Evolutionary conservation across 129 eudicot genomes (phyloP).

Genomic region (Lactuca saligna): DNA sequence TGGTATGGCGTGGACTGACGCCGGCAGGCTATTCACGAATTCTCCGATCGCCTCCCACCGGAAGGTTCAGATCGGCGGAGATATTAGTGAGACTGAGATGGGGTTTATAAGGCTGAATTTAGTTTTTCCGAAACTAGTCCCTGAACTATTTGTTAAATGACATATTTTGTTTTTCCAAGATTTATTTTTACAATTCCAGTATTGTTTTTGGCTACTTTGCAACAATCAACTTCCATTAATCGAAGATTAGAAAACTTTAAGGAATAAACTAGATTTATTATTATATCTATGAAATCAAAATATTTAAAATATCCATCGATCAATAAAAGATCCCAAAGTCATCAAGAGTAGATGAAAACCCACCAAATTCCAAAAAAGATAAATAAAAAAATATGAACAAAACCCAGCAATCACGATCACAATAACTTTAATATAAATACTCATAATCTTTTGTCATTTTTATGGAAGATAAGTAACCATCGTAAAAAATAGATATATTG

Average conservation of each 20-base stretch:
- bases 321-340: background rate
- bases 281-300: background rate
- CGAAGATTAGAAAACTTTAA: background rate
- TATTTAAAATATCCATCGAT: background rate
- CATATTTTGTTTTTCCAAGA: background rate
- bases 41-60: background rate
- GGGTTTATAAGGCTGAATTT: background rate
- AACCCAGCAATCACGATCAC: constrained; percentile 9
- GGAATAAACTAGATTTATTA: background rate
- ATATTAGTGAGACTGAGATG: background rate
- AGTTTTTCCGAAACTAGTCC: constrained; percentile 1
- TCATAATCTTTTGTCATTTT: background rate
- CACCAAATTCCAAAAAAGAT: background rate
- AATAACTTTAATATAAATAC: background rate
- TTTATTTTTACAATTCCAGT: background rate
- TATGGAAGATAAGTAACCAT: background rate
- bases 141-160: background rate
- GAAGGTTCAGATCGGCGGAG: constrained; percentile 8
- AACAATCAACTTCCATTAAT: background rate
- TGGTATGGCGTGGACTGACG: constrained; percentile 22
- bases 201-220: background rate
- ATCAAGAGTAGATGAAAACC: background rate
- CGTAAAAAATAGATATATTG: background rate
- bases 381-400: constrained; percentile 5
- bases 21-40: constrained; percentile 14